A percentile compares a stretch with the other conserved stretches of the same genome.
Conservation (phyloP, 2,329 filamentous ascomycete species). For the Scorias spongiosa region DNA sequence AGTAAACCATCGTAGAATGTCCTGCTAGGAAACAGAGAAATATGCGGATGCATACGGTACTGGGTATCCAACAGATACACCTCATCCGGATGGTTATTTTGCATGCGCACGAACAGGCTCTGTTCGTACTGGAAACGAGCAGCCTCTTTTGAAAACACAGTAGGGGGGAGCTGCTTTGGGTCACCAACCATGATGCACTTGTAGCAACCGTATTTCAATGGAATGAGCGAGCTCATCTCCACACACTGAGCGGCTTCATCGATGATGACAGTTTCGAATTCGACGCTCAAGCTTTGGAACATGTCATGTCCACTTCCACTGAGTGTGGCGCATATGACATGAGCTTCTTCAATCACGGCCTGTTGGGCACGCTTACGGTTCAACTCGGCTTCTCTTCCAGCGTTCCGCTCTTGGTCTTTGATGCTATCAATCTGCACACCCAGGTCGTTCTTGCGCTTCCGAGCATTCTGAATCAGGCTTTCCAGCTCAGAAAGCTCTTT, state of each 20-base stretch:
- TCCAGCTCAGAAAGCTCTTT: conserved; percentile 49
- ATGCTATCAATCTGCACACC: conserved; percentile 74
- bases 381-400: conserved; percentile 71
- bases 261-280: conserved; percentile 97
- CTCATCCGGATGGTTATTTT: conserved; percentile 72
- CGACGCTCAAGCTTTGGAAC: conserved; percentile 84
- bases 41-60: conserved; percentile 98
- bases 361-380: conserved; percentile 74
- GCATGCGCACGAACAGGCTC: conserved; percentile 96
- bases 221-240: conserved; percentile 88
- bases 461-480: conserved; percentile 62
- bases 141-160: conserved; percentile 85
- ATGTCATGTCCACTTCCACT: conserved; percentile 95
- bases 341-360: conserved; percentile 74
- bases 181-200: conserved; percentile 97
- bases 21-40: conserved; percentile 75
- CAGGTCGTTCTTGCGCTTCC: conserved; percentile 59
- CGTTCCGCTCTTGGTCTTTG: conserved; percentile 71
- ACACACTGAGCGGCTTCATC: conserved; percentile 98
- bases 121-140: conserved; percentile 91
- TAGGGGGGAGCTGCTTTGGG: conserved; percentile 91
- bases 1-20: conserved; percentile 87
- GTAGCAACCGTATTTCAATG: conserved; percentile 89
- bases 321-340: conserved; percentile 87
- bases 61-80: conserved; percentile 94